Base-by-base conservation (phyloP, 2,329 filamentous ascomycete species). In the Botryotinia calthae region DNA sequence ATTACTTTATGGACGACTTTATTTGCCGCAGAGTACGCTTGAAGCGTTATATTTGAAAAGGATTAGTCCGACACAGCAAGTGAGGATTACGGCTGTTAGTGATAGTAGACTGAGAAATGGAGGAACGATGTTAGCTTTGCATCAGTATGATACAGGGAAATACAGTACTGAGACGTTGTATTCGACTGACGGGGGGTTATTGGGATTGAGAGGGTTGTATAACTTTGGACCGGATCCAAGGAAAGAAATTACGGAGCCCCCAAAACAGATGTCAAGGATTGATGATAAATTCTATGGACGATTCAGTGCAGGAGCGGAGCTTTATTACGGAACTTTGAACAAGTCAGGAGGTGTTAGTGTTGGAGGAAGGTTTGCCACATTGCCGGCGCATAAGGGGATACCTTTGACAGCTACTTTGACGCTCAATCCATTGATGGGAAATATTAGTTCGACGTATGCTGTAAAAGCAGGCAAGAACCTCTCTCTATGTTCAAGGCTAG, bases 251-350 rank as follows among this genome's bases (percentile, higher is more conserved):
- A 78, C 72, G 72, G 77, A 76, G 61, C 75, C 75, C 18, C 46
- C 48, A 3, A 67, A 68, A 56, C 65, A 68, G n/a, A 68, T 54
- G 16, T 74, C 75, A 1, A 79, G 79, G 40, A 78, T 76, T 2
- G 84, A 82, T 73, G 90, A 92, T 80, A 88, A 87, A 77, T 89
- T 91, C 73, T 92, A 90, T 84, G 95, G 93, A 14, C 90, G 95
- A 31, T 94, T 98, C 81, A 97, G 93, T 79, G 93, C 93, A 4
- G 96, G 96, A 51, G 95, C 91, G 72, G 96, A 99, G 82, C 86
- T 97, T 51, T 99, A 98, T 84, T 99, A 99, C 84, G 96, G 95
- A 34, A 91, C 95, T 0, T 84, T 98, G 73, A 98, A 98, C 81
- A 98, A 98, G 80, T 94, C 94, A 34, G 93, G 95, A 66, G 96